phyloP scores from a whole-genome alignment of 768 basidiomycete genomes.

The Mycena galopus region DNA sequence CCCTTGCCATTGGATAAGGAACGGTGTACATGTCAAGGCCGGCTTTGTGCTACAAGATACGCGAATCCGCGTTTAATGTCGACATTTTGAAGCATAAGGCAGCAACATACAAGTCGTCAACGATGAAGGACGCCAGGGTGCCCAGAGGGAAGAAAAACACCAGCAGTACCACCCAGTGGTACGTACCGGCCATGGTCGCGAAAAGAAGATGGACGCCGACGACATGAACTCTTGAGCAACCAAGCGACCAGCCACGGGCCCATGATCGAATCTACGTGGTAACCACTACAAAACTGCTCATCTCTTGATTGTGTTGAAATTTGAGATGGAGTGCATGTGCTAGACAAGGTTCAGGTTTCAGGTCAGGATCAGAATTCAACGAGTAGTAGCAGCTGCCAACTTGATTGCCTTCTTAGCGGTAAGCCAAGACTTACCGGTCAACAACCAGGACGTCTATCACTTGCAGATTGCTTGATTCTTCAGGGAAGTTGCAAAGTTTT shows the following conservation, averaged over 20 bases:
- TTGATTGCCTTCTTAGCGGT: no score
- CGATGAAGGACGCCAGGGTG: slow-evolving; percentile 27
- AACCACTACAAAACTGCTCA: no score
- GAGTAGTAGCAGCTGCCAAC: no score
- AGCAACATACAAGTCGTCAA: slow-evolving; percentile 24
- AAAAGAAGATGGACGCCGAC: neutral
- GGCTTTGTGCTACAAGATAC: slow-evolving; percentile 11
- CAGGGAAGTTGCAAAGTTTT: no score
- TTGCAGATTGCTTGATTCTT: no score
- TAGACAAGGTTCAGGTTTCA: no score
- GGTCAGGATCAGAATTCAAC: no score
- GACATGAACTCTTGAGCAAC: no score
- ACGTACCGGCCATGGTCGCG: slow-evolving; percentile 18
- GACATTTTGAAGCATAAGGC: neutral
- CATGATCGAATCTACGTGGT: neutral
- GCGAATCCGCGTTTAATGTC: neutral
- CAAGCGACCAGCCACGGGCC: neutral
- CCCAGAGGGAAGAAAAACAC: slow-evolving; percentile 8
- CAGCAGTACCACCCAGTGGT: slow-evolving; percentile 28
- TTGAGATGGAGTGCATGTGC: no score
- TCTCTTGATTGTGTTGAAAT: no score
- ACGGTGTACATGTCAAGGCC: slow-evolving; percentile 24
- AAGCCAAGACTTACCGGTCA: no score
- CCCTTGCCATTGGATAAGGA: slow-evolving; percentile 31
- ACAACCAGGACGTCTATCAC: no score